phyloP scores from a whole-genome alignment of 2,329 filamentous ascomycete genomes.

The Thelonectria blattea region DNA sequence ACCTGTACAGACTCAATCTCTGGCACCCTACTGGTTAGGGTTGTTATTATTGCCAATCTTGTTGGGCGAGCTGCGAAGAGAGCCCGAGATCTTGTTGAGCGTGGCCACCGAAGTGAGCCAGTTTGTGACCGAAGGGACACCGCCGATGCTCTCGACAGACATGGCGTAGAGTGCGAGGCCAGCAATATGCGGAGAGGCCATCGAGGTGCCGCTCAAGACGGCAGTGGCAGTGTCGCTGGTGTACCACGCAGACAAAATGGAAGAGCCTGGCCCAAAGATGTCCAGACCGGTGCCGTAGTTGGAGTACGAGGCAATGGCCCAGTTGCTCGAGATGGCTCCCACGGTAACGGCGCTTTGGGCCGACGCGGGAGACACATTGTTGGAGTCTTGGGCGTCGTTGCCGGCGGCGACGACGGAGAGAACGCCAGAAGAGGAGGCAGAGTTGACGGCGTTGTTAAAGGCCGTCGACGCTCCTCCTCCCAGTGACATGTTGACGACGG shows the following conservation, averaged over 20 bases:
- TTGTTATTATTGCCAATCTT: slow-evolving; percentile 57
- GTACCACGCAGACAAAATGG: slow-evolving; percentile 56
- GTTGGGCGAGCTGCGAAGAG: slow-evolving; percentile 51
- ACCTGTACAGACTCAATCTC: no score
- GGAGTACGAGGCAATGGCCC: slow-evolving; percentile 53
- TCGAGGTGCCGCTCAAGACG: slow-evolving; percentile 66
- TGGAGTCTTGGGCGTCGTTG: slow-evolving; percentile 48
- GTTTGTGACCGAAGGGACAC: slow-evolving; percentile 46
- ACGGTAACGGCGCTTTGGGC: slow-evolving; percentile 43
- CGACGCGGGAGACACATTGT: slow-evolving; percentile 41
- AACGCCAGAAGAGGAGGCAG: slow-evolving; percentile 53
- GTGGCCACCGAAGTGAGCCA: slow-evolving; percentile 51
- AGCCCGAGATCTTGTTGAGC: slow-evolving; percentile 49
- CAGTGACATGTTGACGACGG: slow-evolving; percentile 63
- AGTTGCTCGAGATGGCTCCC: slow-evolving; percentile 45
- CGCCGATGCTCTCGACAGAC: slow-evolving; percentile 48
- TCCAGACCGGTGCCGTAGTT: slow-evolving; percentile 58
- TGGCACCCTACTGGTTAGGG: slow-evolving; percentile 32
- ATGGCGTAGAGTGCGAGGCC: slow-evolving; percentile 60
- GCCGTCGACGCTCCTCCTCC: slow-evolving; percentile 53
- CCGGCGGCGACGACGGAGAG: slow-evolving; percentile 62
- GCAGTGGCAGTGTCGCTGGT: slow-evolving; percentile 50
- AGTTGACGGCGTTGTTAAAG: slow-evolving; percentile 56
- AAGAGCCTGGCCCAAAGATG: slow-evolving; percentile 57
- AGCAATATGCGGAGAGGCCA: slow-evolving; percentile 67